These are phyloP conservation scores for Colletotrichum viniferum DNA, from an alignment of 2,329 filamentous ascomycete genomes.

Conservation along the genomic window DNA sequence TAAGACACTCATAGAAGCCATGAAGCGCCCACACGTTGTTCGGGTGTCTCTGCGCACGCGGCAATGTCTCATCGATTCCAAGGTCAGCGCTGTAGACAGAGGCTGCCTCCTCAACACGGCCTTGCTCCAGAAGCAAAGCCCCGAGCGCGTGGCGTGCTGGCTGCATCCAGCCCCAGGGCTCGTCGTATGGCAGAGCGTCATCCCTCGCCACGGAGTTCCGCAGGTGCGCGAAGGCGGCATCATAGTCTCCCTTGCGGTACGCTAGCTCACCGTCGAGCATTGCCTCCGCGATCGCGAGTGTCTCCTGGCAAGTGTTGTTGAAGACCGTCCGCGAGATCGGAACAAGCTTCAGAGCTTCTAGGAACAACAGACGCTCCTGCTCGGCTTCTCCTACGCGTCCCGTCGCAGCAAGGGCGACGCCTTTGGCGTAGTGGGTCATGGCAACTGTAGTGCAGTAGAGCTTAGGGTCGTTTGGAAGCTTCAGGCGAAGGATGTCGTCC, in stretches of 20 bases:
- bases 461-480: conserved; percentile 58
- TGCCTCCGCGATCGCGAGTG: conserved; percentile 65
- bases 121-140: conserved; percentile 72
- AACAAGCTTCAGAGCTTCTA: conserved; percentile 53
- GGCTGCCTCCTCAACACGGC: conserved; percentile 58
- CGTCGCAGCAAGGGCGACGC: conserved; percentile 67
- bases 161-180: conserved; percentile 84
- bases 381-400: conserved; percentile 60
- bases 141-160: conserved; percentile 74
- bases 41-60: conserved; percentile 68
- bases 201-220: conserved; percentile 62
- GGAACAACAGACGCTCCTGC: conserved; percentile 55
- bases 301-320: conserved; percentile 68
- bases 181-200: conserved; percentile 70
- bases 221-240: conserved; percentile 63
- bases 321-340: conserved; percentile 67
- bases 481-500: conserved; percentile 65
- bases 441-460: conserved; percentile 75
- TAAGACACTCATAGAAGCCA: conserved; percentile 73
- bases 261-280: conserved; percentile 79
- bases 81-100: conserved; percentile 66
- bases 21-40: conserved; percentile 80
- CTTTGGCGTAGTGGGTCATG: conserved; percentile 70
- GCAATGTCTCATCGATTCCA: conserved; percentile 62
- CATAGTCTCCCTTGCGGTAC: conserved; percentile 66